A percentile compares a stretch with the other conserved stretches of the same genome.
phyloP scores from a whole-genome alignment of 257 asterid species.

The Pogostemon cablin region DNA sequence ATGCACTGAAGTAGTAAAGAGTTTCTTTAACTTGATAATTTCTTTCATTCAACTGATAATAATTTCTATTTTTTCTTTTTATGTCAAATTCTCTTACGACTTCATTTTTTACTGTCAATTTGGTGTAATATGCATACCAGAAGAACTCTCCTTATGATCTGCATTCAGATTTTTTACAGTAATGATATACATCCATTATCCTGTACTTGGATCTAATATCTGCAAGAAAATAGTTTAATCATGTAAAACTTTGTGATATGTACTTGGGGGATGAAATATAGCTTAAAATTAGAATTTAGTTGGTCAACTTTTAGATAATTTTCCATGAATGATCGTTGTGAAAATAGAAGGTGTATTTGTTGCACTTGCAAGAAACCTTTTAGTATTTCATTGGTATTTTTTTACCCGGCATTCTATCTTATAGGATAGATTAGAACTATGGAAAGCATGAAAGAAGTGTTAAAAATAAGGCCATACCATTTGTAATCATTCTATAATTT shows the following conservation, averaged over 20 bases:
- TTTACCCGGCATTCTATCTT: not conserved
- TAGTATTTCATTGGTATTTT: not conserved
- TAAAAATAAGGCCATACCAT: not conserved
- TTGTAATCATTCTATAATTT: not conserved
- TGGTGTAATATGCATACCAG: too few species aligned
- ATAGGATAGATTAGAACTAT: not conserved
- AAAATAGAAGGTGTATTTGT: not conserved
- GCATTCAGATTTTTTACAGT: not conserved
- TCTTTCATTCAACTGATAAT: constrained; percentile 3
- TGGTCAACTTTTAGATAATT: not conserved
- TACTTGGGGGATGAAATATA: not conserved
- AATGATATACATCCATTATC: not conserved
- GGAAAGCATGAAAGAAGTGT: not conserved
- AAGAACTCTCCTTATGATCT: not conserved
- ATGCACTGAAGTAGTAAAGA: not conserved
- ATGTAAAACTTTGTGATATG: not conserved
- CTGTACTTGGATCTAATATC: not conserved
- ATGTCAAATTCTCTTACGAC: too few species aligned
- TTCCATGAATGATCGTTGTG: not conserved
- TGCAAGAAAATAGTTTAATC: not conserved
- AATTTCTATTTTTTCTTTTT: not conserved
- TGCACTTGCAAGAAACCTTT: not conserved
- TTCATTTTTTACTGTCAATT: too few species aligned
- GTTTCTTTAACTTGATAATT: not conserved
- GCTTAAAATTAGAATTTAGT: not conserved